Conservation (phyloP, 192 early-diverging fungal genomes). For the Linnemannia zychae region DNA sequence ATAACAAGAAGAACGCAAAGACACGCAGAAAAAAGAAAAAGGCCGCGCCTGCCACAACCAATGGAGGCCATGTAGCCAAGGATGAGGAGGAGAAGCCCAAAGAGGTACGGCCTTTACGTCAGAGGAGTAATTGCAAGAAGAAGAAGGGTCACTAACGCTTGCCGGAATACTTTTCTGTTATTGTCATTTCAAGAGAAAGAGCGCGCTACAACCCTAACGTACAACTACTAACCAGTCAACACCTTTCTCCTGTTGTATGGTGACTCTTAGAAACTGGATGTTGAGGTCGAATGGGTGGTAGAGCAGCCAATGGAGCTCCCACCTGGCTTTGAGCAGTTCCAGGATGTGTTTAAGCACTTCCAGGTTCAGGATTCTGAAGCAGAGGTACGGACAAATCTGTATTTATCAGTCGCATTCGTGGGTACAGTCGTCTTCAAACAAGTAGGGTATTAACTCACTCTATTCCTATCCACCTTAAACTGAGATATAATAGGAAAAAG, state of each 20-base stretch:
- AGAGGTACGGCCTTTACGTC: not conserved
- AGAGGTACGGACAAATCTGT: conserved; percentile 38
- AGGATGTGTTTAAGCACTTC: conserved; percentile 61
- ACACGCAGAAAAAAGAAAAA: conserved; percentile 55
- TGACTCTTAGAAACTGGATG: conserved; percentile 25
- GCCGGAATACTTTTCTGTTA: not conserved
- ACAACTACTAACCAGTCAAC: not conserved
- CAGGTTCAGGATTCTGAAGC: conserved; percentile 40
- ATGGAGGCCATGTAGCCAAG: conserved; percentile 8
- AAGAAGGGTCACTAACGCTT: not conserved
- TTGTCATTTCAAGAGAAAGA: not conserved
- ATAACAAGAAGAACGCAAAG: conserved; percentile 28
- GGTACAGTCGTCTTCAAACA: not conserved
- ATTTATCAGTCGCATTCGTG: not conserved
- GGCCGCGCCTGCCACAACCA: not conserved
- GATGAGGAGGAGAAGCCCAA: conserved; percentile 10
- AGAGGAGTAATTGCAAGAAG: not conserved
- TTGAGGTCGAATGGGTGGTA: conserved; percentile 49
- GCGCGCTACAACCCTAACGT: not conserved
- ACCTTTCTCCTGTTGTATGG: not conserved
- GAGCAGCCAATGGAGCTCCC: conserved; percentile 42
- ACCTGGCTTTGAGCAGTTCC: conserved; percentile 59
- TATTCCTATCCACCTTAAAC: not conserved
- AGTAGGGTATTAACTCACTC: not conserved
- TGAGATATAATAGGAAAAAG: not conserved